These are phyloP conservation scores for Discostella stelligeroides DNA, from an alignment of 108 stramenopile genomes.

Conservation along the genomic window DNA sequence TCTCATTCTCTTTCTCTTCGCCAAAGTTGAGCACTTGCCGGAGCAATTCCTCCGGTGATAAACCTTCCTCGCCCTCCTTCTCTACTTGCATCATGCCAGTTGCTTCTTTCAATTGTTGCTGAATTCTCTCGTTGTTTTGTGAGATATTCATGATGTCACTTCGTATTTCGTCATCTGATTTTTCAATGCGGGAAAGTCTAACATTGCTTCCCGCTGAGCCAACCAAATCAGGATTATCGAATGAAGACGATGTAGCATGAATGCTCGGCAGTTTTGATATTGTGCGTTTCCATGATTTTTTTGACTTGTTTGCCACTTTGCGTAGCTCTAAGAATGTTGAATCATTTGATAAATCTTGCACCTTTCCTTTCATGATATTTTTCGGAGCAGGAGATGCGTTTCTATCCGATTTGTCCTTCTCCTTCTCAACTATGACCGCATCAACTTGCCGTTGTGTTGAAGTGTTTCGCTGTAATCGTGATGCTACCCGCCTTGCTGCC, in stretches of 20 bases:
- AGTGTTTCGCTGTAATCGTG: slow-evolving; percentile 8
- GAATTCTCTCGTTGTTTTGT: slow-evolving; percentile 52
- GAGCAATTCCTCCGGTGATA: slow-evolving; percentile 78
- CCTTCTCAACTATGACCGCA: slow-evolving; percentile 14
- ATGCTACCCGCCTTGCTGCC: slow-evolving; percentile 60
- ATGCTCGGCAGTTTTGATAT: slow-evolving; percentile 29
- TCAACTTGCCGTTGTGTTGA: not conserved
- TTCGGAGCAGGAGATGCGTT: slow-evolving; percentile 24
- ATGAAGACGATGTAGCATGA: slow-evolving; percentile 9
- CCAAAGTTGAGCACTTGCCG: slow-evolving; percentile 74
- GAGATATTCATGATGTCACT: slow-evolving; percentile 37
- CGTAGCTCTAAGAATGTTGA: slow-evolving; percentile 40
- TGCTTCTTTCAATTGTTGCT: slow-evolving; percentile 58
- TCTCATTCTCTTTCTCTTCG: slow-evolving; percentile 70
- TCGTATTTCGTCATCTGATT: slow-evolving; percentile 44
- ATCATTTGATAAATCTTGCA: slow-evolving; percentile 39
- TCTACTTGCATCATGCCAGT: slow-evolving; percentile 62
- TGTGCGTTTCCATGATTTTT: slow-evolving; percentile 34
- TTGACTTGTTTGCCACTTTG: slow-evolving; percentile 28
- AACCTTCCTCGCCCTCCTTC: slow-evolving; percentile 55
- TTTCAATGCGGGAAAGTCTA: slow-evolving; percentile 3
- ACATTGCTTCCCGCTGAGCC: not conserved
- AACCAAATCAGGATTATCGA: no score
- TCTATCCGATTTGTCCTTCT: slow-evolving; percentile 10
- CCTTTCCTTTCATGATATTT: slow-evolving; percentile 33